A percentile compares a stretch with the other conserved stretches of the same genome.
Evolutionary conservation across 2,329 filamentous ascomycete genomes (phyloP).

Genomic region (Pseudogymnoascus sp.): DNA sequence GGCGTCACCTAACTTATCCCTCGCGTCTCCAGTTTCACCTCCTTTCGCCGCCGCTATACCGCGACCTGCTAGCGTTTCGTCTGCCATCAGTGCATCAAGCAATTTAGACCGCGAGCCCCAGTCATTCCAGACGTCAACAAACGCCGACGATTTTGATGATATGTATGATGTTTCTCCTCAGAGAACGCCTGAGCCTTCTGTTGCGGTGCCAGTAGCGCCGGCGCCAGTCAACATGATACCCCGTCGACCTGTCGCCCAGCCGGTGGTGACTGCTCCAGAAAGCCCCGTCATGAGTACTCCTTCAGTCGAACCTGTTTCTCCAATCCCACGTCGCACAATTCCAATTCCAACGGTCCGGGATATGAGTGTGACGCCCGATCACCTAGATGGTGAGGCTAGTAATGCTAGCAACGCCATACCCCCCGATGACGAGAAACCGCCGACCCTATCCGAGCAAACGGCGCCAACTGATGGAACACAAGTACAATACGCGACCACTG

Average conservation of each 20-base stretch:
- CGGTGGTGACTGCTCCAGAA: background rate
- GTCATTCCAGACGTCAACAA: background rate
- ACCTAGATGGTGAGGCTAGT: background rate
- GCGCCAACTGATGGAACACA: background rate
- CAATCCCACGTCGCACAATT: background rate
- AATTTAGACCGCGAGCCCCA: background rate
- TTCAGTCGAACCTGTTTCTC: background rate
- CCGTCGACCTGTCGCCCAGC: constrained; percentile 4
- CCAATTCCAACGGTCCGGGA: background rate
- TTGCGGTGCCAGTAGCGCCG: background rate
- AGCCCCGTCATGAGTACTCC: background rate
- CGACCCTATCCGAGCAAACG: background rate
- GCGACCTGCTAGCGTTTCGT: background rate
- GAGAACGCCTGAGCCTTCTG: constrained; percentile 22
- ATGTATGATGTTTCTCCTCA: constrained; percentile 30
- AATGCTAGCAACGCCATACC: background rate
- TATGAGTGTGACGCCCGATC: background rate
- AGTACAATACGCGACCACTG: background rate
- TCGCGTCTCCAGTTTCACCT: background rate
- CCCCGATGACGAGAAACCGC: background rate
- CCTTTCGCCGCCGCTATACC: background rate
- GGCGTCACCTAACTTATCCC: background rate
- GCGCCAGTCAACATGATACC: background rate
- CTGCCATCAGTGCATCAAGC: constrained; percentile 4
- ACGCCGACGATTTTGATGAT: constrained; percentile 23